Evolutionary conservation across 73 alveolate genomes (phyloP).

Genomic region (Uronychia setigera): DNA sequence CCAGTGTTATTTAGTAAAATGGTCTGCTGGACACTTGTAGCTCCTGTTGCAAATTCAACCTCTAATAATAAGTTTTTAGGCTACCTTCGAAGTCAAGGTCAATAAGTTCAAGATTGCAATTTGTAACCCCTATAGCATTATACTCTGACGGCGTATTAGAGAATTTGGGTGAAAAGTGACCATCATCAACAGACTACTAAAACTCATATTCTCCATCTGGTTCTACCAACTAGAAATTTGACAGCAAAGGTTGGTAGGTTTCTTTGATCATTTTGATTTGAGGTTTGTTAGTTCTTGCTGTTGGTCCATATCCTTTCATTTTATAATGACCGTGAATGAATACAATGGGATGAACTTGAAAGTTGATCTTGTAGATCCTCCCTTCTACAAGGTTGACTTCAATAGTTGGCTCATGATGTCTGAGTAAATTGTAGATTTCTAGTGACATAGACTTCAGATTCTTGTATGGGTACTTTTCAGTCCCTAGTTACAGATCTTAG

Average conservation of each 20-base stretch:
- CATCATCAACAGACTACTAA: background rate
- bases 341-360: background rate
- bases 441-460: background rate
- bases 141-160: background rate
- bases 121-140: background rate
- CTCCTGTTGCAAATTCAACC: too few species aligned
- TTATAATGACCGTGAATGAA: background rate
- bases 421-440: background rate
- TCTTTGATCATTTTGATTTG: background rate
- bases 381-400: background rate
- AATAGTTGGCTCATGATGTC: background rate
- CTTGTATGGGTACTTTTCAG: background rate
- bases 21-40: background rate
- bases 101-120: background rate
- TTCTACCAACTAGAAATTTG: background rate
- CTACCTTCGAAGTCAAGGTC: background rate
- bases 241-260: background rate
- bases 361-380: background rate
- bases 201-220: background rate
- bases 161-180: background rate
- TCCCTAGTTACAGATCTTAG: background rate
- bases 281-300: background rate
- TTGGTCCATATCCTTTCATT: background rate
- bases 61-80: too few species aligned
- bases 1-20: background rate